Base-by-base conservation (phyloP, 495 filamentous ascomycete genomes). In the Pyronema domesticum region DNA sequence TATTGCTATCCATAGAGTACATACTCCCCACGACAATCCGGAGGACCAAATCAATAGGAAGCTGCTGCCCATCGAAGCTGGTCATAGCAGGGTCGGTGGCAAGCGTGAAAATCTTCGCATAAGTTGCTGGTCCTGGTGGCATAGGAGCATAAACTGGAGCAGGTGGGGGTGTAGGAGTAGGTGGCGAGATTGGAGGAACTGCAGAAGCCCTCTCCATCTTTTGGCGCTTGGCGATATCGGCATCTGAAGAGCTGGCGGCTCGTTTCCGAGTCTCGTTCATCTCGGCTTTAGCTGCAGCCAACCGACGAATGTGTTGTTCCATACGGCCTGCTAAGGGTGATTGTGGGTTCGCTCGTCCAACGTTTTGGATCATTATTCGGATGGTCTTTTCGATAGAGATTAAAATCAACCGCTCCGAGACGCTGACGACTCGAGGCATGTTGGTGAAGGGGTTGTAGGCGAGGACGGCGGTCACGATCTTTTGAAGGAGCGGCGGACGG, bases 331-430 rank as follows among this genome's bases (percentile, higher is more conserved):
- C 72, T 40, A 60, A 57, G 8, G 63, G 63, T 11, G 59, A 58
- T n/a, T 61, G 59, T n/a, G 55, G 63, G 30, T 65, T 66, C n/a
- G 59, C 36, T 36, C 47, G 51, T 6, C 55, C 69, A 36, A 95
- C 70, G 65, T 95, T 86, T 37, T 83, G 74, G 13, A 96, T 73
- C 39, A 99, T 68, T 54, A 83, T 77, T 53, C 86, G 77, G 0
- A 85, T 83, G 13, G 91, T 99, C 57, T 91, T 83, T 66, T 91
- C 91, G 80, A 96, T 91, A 1, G 88, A 94, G 68, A 83, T 86
- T 48, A 95, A 72, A 40, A 86, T 77, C 37, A 99, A 80, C 51
- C 82, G 86, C 35, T 76, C 74, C 62, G 80, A 83, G 3, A 85
- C 74, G 0, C 83, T 89, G 70, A 93, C 76, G 11, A 86, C 82